Conservation (phyloP, 2,329 filamentous ascomycete species). For the Phyllosticta capitalensis region DNA sequence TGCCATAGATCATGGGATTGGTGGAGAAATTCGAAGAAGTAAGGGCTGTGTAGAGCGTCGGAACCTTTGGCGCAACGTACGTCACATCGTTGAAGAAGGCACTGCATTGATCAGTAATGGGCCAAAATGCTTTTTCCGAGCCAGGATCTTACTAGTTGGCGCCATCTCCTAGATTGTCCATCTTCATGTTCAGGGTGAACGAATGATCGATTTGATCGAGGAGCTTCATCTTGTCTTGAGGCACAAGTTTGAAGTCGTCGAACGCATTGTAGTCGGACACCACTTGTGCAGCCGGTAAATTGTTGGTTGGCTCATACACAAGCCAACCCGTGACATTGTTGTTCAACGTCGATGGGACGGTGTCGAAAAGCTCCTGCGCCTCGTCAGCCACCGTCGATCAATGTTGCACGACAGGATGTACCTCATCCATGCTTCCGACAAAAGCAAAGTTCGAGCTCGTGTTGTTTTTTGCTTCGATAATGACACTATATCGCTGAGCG, state of each 20-base stretch:
- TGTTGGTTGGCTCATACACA: slow-evolving; percentile 42
- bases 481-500: slow-evolving; percentile 60
- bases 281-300: slow-evolving; percentile 40
- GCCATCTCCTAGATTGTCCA: slow-evolving; percentile 60
- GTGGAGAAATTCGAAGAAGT: slow-evolving; percentile 44
- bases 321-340: slow-evolving; percentile 50
- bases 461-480: slow-evolving; percentile 52
- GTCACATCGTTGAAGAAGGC: slow-evolving; percentile 62
- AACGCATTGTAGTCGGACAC: slow-evolving; percentile 56
- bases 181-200: slow-evolving; percentile 50
- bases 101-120: slow-evolving; percentile 15
- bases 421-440: slow-evolving; percentile 39
- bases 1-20: slow-evolving; percentile 36
- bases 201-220: slow-evolving; percentile 53
- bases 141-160: slow-evolving; percentile 48
- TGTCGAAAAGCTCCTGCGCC: slow-evolving; percentile 49
- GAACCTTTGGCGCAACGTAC: slow-evolving; percentile 66
- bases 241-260: slow-evolving; percentile 64
- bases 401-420: slow-evolving; percentile 12
- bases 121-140: background rate
- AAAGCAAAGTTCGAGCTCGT: slow-evolving; percentile 51
- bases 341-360: slow-evolving; percentile 57
- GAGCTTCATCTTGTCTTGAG: slow-evolving; percentile 54
- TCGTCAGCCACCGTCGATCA: background rate
- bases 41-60: slow-evolving; percentile 67